Conservation (phyloP, 495 filamentous ascomycete genomes). For the Apodospora peruviana region DNA sequence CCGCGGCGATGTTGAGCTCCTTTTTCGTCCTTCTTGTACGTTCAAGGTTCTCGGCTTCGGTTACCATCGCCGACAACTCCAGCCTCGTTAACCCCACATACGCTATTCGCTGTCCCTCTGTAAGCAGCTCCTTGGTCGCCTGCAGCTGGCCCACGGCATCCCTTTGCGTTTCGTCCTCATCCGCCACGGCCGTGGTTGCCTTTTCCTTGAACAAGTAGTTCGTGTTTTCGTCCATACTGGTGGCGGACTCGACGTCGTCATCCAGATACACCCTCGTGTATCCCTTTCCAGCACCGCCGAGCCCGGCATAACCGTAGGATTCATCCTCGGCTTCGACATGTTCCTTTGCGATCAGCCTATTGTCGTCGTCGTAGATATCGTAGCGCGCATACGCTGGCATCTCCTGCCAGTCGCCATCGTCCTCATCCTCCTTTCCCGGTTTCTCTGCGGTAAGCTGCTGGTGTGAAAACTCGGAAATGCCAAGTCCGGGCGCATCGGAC, state of each 20-base stretch:
- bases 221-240: slow-evolving; percentile 96
- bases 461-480: slow-evolving; percentile 84
- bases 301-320: slow-evolving; percentile 61
- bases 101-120: slow-evolving; percentile 90
- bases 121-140: slow-evolving; percentile 91
- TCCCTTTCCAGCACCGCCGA: slow-evolving; percentile 86
- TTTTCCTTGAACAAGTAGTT: slow-evolving; percentile 82
- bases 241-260: slow-evolving; percentile 88
- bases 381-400: slow-evolving; percentile 92
- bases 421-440: slow-evolving; percentile 45
- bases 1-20: slow-evolving; percentile 57
- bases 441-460: slow-evolving; percentile 62
- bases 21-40: slow-evolving; percentile 58
- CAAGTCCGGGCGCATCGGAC: slow-evolving; percentile 10
- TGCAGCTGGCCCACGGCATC: slow-evolving; percentile 87
- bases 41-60: slow-evolving; percentile 55
- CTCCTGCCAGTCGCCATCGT: slow-evolving; percentile 72
- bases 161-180: slow-evolving; percentile 74
- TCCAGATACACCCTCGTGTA: slow-evolving; percentile 92
- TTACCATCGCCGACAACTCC: slow-evolving; percentile 69
- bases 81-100: slow-evolving; percentile 88
- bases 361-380: slow-evolving; percentile 93
- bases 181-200: slow-evolving; percentile 48
- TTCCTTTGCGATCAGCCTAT: slow-evolving; percentile 76
- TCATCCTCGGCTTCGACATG: slow-evolving; percentile 66